Evolutionary conservation across 352 stramenopile genomes (phyloP), one percentile per base, ranked within the genome.

Genomic region (Phytopythium kandeliae): DNA sequence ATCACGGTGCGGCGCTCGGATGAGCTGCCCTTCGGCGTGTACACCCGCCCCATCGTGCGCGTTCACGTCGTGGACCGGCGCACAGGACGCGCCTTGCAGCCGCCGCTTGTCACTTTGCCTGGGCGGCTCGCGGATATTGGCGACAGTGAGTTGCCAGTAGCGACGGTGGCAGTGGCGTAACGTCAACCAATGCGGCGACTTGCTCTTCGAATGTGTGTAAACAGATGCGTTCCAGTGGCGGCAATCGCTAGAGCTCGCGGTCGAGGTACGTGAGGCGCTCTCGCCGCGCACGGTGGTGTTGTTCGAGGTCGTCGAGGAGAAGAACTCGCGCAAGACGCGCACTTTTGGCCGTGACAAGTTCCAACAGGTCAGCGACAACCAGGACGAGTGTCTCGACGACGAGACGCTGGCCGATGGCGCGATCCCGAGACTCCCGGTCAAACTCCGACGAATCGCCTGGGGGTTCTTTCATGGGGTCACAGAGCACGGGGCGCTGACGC

Each of bases 391-490:
- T 11, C 16, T 36, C 6, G 67, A 77, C 40, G 55, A 77, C 54
- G 28, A 37, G 16, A 5, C 30, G 6, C 13, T n/a, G 4, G 33
- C 42, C 7, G 17, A 54, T 12, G 37, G 25, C 26, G 9, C 8
- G 13, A 33, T 11, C 2, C 19, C 42, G 19, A 46, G 12, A 8
- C 38, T 38, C 11, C 19, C 21, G 7, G 47, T 44, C n/a, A 68
- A 57, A 54, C 15, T 30, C 15, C 67, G 57, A 16, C 60, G 56
- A 0, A 71, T 86, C 16, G 79, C 62, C 1, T 90, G 77, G 74
- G 68, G 65, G 4, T 90, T 87, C 50, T 87, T 85, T 33, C 75
- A 71, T 28, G 62, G 71, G 1, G 66, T 88, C 21, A 85, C 62
- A 13, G 68, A 61, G 16, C 59, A 62, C 25, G 75, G 79, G 9